Evolutionary conservation across 805 yeast genomes (phyloP), one percentile per base, ranked within the genome.

Genomic region (Candida wancherniae): DNA sequence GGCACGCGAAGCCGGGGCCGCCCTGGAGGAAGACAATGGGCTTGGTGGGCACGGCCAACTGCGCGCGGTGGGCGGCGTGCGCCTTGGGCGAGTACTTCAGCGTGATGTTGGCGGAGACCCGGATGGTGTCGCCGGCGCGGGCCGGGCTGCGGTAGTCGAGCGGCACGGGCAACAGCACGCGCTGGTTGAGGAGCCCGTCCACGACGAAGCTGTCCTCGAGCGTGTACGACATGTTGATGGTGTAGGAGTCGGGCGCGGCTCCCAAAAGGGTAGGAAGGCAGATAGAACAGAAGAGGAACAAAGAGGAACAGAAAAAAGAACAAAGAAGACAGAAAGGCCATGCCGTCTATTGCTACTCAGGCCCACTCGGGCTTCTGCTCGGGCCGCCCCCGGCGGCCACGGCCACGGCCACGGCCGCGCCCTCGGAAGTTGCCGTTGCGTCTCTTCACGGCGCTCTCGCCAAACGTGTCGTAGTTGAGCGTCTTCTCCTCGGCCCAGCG

Each of bases 381-480:
- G 1, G 37, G 33, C 26, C 73, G 56, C 29, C 73, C 65, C n/a
- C 77, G 28, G 20, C 40, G 67, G 13, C 77, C 67, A 22, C 61
- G 42, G 10, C 73, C 67, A 28, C 71, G 50, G 34, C 63, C 59
- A 32, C 72, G 55, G 9, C 52, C 48, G 1, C 45, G n/a, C 17
- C 63, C 58, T 11, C 55, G 29, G 18, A 45, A 59, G 16, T 36
- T 29, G 10, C 55, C 48, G 3, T 49, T 31, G 15, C 45, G 44
- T 15, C 53, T 42, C 38, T 56, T 54, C 7, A 71, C 69, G 13
- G 77, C 68, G 5, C 79, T 59, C 58, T 83, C 82, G 14, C 95
- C 95, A 58, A 85, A 86, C 2, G 95, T 85, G 57, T 84, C 94
- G 58, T 76, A 49, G 54, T 86, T 86, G 50, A 84, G 69, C 27